Base-by-base conservation (phyloP, 2,329 filamentous ascomycete genomes). In the Nothophoma quercina region DNA sequence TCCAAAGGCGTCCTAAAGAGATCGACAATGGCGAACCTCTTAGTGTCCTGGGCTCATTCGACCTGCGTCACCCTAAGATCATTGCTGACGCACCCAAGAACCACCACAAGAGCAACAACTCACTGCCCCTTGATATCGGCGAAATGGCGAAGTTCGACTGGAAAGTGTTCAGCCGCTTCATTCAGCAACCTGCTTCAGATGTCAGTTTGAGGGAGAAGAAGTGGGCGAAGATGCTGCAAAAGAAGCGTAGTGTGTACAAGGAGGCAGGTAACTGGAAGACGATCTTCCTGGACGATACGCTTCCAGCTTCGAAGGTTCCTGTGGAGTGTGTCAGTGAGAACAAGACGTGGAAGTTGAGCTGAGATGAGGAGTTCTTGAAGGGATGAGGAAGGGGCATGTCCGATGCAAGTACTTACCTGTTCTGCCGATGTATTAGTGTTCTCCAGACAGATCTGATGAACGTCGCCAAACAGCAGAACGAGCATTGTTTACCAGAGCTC, bases 241-340 rank as follows among this genome's bases (percentile, higher is more conserved):
- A 40, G 39, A 34, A 52, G 13, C 46, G 54, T 8, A 55, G 46
- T 16, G 51, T 41, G 4, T 59, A 52, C 33, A 59, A 50, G 29
- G 36, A 57, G 35, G 47, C 43, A 7, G 47, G 40, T 15, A 30
- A 45, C 4, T 59, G 54, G 57, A 50, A 33, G 40, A n/a, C 57
- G 39, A 28, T 52, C 8, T 59, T 59, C 22, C 9, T 60, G 25
- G 26, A 47, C 12, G 45, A 53, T n/a, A 44, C 33, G 15, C 35
- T 58, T 19, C 51, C 58, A 1, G 36, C 29, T 9, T 12, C 26
- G n/a, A 39, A 10, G n/a, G 36, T 58, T 7, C 38, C 47, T 9
- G 9, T 1, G 7, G 13, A 34, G 1, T 43, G 29, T n/a, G 22
- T 58, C n/a, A 58, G 51, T 25, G 55, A 53, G 30, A 55, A 60